Evolutionary conservation across 768 basidiomycete genomes (phyloP).

Genomic region (Trametes villosa): DNA sequence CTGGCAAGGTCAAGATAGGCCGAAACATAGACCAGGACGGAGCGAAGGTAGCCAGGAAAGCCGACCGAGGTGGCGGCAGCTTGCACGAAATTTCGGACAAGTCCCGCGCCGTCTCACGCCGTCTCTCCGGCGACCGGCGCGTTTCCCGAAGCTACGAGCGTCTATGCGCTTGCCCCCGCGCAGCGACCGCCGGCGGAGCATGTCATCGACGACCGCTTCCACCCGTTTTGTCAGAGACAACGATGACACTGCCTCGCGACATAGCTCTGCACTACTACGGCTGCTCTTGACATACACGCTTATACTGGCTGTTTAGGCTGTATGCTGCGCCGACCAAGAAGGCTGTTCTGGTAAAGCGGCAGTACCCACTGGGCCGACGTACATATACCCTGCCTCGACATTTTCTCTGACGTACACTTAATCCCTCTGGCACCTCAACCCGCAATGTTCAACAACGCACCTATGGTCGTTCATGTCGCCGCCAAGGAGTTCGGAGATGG

Average conservation of each 20-base stretch:
- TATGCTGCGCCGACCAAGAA: background rate
- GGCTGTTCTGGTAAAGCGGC: background rate
- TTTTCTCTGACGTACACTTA: background rate
- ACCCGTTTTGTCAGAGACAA: background rate
- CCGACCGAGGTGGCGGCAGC: background rate
- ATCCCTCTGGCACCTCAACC: background rate
- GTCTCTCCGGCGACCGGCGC: background rate
- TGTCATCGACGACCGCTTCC: background rate
- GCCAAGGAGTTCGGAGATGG: slow-evolving; percentile 32
- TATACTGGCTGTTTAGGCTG: background rate
- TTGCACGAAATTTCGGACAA: background rate
- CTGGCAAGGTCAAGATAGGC: background rate
- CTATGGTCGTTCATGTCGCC: slow-evolving; percentile 35
- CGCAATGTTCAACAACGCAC: slow-evolving; percentile 60
- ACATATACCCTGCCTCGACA: background rate
- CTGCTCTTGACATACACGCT: background rate
- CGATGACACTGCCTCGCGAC: slow-evolving; percentile 2
- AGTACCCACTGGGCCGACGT: background rate
- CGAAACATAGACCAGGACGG: slow-evolving; percentile 9
- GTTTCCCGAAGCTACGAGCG: background rate
- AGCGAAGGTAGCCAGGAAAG: no score
- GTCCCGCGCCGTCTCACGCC: no score
- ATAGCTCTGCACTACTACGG: background rate
- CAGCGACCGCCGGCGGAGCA: background rate
- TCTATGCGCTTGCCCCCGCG: background rate